Conservation (phyloP, 2,329 filamentous ascomycete species). For the Thermomyces lanuginosus region DNA sequence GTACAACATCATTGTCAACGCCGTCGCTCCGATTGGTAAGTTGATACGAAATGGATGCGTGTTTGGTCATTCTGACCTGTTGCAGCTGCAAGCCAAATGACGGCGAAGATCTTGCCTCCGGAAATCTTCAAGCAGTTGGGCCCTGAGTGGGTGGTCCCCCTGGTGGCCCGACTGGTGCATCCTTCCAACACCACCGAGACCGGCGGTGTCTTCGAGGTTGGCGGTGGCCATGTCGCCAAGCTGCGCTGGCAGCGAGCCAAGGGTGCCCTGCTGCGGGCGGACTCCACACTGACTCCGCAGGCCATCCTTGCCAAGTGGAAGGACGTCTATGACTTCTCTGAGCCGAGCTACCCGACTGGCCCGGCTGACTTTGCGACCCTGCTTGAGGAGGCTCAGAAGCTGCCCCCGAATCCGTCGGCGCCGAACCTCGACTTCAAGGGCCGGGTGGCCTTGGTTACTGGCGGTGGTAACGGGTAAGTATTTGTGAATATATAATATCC, state of each 20-base stretch:
- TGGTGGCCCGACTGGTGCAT: constrained; percentile 79
- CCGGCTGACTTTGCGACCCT: constrained; percentile 76
- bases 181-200: constrained; percentile 67
- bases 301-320: constrained; percentile 83
- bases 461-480: constrained; percentile 59
- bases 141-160: constrained; percentile 87
- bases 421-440: constrained; percentile 67
- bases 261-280: constrained; percentile 77
- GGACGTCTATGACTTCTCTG: constrained; percentile 69
- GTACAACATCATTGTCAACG: constrained; percentile 94
- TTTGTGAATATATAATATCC: background rate
- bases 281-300: constrained; percentile 72
- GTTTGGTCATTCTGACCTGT: constrained; percentile 3
- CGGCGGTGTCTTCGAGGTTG: constrained; percentile 83
- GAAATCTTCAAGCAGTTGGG: constrained; percentile 71
- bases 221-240: constrained; percentile 84
- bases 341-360: constrained; percentile 66
- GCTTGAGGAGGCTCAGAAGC: constrained; percentile 66
- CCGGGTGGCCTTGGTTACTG: constrained; percentile 74
- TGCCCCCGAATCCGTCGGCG: constrained; percentile 54
- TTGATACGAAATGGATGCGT: constrained; percentile 1
- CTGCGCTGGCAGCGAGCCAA: constrained; percentile 85
- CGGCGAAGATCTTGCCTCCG: constrained; percentile 86
- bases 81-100: constrained; percentile 80
- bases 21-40: constrained; percentile 67